phyloP scores from a whole-genome alignment of 129 eudicot genomes.

The Calendula officinalis region DNA sequence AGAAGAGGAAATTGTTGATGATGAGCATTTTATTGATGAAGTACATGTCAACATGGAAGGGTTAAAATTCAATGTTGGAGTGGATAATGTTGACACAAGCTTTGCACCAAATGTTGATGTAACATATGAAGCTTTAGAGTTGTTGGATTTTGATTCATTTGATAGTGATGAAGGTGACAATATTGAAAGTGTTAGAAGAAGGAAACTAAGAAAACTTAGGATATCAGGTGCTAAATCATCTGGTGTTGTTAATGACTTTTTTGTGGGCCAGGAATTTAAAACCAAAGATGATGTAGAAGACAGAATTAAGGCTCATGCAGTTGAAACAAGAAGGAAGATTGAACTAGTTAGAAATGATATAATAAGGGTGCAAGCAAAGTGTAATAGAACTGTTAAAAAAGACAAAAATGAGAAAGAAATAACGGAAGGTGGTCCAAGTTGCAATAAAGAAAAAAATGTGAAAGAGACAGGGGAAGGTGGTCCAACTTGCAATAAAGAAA shows the following conservation, averaged over 20 bases:
- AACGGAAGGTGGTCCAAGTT: no score
- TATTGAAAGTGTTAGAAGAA: no score
- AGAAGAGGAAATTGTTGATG: neutral
- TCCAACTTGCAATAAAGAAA: neutral
- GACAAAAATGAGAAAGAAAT: neutral
- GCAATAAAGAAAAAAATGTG: no score
- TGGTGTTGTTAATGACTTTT: neutral
- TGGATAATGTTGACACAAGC: no score
- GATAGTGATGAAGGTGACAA: neutral
- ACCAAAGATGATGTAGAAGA: neutral
- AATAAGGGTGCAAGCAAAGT: no score
- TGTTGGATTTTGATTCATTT: neutral
- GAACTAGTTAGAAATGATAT: neutral
- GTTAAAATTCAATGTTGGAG: no score
- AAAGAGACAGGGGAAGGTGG: neutral
- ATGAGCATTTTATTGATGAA: neutral
- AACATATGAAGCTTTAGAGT: neutral
- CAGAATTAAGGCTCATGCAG: neutral
- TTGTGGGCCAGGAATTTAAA: neutral
- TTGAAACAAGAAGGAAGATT: neutral
- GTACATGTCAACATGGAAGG: neutral
- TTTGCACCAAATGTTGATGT: no score
- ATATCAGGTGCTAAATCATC: neutral
- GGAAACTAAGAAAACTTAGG: neutral
- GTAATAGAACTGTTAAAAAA: neutral